Evolutionary conservation across 2,329 filamentous ascomycete genomes (phyloP).

Genomic region (Celoporthe dispersa): DNA sequence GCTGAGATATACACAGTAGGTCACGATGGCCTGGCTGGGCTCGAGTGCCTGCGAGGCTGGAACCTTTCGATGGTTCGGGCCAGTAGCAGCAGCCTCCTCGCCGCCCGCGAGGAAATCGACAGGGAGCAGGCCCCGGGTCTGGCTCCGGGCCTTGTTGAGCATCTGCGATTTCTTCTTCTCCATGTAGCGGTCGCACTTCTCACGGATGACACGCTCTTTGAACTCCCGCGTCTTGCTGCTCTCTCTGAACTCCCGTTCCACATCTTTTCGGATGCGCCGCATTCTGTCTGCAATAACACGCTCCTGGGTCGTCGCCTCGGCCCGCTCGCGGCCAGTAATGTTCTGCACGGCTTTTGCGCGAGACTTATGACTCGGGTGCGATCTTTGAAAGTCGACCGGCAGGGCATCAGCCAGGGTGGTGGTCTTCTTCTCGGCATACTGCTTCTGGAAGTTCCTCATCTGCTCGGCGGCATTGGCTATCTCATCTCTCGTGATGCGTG

Average conservation of each 20-base stretch:
- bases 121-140: background rate
- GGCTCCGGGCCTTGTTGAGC: background rate
- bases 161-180: conserved; percentile 9
- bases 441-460: background rate
- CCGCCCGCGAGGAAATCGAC: conserved; percentile 13
- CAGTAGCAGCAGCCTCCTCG: background rate
- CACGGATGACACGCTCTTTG: background rate
- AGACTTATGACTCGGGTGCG: background rate
- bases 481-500: conserved; percentile 1
- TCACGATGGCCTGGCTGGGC: conserved; percentile 5
- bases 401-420: background rate
- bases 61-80: background rate
- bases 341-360: background rate
- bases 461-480: background rate
- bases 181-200: background rate
- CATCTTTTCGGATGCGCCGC: background rate
- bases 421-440: conserved; percentile 9
- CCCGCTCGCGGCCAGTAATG: background rate
- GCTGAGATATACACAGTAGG: conserved; percentile 21
- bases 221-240: conserved; percentile 5
- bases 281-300: background rate
- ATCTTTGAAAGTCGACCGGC: conserved; percentile 3
- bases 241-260: conserved; percentile 1
- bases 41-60: conserved; percentile 19
- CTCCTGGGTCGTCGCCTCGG: background rate